These are phyloP conservation scores for Vigna angularis DNA, from an alignment of 306 rosid species.

Conservation along the genomic window DNA sequence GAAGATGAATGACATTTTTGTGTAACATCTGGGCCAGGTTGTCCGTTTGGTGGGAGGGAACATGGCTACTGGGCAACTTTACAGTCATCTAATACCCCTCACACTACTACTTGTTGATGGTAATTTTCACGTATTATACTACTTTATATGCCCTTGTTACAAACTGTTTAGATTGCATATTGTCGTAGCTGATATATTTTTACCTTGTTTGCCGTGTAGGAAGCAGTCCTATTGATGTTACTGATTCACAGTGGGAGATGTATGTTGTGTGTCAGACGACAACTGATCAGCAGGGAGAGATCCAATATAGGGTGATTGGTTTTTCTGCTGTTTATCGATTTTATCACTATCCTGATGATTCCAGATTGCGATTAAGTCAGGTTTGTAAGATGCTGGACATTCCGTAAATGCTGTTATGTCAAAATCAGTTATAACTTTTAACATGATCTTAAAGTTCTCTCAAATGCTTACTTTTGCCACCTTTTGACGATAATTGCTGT, in stretches of 20 bases:
- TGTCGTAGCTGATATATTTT: conserved; percentile 14
- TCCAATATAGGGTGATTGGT: conserved; percentile 66
- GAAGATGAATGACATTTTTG: conserved; percentile 39
- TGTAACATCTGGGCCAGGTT: conserved; percentile 57
- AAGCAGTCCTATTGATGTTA: conserved; percentile 88
- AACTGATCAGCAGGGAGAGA: conserved; percentile 60
- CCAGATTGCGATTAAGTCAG: conserved; percentile 91
- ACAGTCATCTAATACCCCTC: conserved; percentile 83
- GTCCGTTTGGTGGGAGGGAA: conserved; percentile 80
- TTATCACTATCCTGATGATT: conserved; percentile 78
- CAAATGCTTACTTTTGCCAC: background rate
- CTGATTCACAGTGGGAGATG: conserved; percentile 90
- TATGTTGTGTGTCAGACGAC: conserved; percentile 71
- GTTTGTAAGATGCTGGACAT: conserved; percentile 45
- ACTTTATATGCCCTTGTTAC: conserved; percentile 17
- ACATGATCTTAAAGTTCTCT: conserved; percentile 21
- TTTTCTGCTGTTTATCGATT: conserved; percentile 90
- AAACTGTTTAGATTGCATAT: conserved; percentile 1
- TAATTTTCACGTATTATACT: conserved; percentile 42
- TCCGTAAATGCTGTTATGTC: conserved; percentile 27
- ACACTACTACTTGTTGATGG: conserved; percentile 95
- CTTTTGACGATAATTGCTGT: conserved; percentile 34
- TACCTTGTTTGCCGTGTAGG: conserved; percentile 55
- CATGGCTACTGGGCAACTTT: conserved; percentile 78
- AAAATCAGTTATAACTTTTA: conserved; percentile 18